Conservation (phyloP, 164 flowering plant species). For the Tetracentron sinense region DNA sequence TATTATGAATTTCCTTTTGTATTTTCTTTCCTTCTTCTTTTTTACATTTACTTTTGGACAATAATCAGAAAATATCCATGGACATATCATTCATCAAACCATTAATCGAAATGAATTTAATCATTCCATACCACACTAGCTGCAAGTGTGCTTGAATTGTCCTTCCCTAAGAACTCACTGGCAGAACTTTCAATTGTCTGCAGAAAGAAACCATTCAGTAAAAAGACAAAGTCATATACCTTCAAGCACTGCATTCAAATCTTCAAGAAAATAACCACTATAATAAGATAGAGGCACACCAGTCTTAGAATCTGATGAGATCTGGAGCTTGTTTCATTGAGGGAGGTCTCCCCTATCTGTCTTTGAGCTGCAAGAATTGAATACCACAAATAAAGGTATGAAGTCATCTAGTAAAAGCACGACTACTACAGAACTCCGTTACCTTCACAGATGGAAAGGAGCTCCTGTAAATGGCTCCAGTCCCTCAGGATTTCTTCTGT, state of each 20-base stretch:
- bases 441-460: conserved; percentile 86
- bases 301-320: conserved; percentile 94
- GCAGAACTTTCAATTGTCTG: conserved; percentile 91
- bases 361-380: conserved; percentile 72
- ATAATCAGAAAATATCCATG: background rate
- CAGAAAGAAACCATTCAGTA: conserved; percentile 9
- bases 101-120: background rate
- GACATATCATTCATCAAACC: background rate
- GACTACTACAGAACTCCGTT: conserved; percentile 5
- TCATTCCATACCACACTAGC: conserved; percentile 76
- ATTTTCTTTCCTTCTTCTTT: too few species aligned
- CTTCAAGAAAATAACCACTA: too few species aligned
- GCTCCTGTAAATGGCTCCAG: conserved; percentile 59
- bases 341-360: conserved; percentile 76
- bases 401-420: background rate
- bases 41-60: background rate
- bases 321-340: conserved; percentile 93
- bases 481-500: conserved; percentile 73
- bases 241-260: too few species aligned
- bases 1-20: too few species aligned
- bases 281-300: conserved; percentile 39
- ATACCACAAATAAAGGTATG: conserved; percentile 5
- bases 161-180: conserved; percentile 40
- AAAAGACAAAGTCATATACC: background rate
- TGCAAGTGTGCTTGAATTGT: conserved; percentile 57